Evolutionary conservation across 2,329 filamentous ascomycete species (phyloP).

Genomic region (Venturia effusa): DNA sequence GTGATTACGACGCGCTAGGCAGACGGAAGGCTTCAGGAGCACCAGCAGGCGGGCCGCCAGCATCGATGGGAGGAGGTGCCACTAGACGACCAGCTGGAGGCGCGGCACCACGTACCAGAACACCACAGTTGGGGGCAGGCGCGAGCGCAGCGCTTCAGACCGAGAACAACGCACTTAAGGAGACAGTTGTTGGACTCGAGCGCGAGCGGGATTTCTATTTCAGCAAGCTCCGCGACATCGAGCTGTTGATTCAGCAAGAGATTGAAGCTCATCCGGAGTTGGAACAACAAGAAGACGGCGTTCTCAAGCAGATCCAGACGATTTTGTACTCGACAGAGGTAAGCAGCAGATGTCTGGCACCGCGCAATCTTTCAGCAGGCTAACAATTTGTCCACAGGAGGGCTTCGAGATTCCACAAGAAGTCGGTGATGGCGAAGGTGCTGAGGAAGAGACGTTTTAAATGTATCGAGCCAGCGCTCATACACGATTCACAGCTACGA

Average conservation of each 20-base stretch:
- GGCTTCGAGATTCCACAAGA: conserved; percentile 81
- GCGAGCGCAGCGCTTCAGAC: conserved; percentile 63
- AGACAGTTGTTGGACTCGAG: conserved; percentile 89
- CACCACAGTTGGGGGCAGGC: conserved; percentile 37
- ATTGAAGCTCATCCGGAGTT: conserved; percentile 87
- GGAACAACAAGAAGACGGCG: conserved; percentile 83
- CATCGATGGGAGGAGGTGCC: conserved; percentile 46
- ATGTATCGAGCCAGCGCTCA: neutral
- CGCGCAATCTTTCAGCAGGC: neutral
- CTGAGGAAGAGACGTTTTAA: conserved; percentile 72
- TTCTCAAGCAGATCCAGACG: conserved; percentile 91
- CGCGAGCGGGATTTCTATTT: conserved; percentile 98
- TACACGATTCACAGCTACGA: neutral
- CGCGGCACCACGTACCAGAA: conserved; percentile 30
- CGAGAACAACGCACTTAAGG: conserved; percentile 83
- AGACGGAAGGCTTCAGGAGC: conserved; percentile 70
- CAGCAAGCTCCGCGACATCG: conserved; percentile 94
- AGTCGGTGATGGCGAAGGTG: conserved; percentile 47
- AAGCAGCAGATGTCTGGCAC: conserved; percentile 14
- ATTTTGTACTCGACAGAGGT: conserved; percentile 96
- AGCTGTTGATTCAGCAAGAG: conserved; percentile 84
- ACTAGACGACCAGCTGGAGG: conserved; percentile 34
- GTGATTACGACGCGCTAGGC: conserved; percentile 85
- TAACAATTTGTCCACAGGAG: conserved; percentile 22
- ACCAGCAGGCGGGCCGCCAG: conserved; percentile 36